Conservation (phyloP, 306 rosid genomes). For the Senna tora region DNA sequence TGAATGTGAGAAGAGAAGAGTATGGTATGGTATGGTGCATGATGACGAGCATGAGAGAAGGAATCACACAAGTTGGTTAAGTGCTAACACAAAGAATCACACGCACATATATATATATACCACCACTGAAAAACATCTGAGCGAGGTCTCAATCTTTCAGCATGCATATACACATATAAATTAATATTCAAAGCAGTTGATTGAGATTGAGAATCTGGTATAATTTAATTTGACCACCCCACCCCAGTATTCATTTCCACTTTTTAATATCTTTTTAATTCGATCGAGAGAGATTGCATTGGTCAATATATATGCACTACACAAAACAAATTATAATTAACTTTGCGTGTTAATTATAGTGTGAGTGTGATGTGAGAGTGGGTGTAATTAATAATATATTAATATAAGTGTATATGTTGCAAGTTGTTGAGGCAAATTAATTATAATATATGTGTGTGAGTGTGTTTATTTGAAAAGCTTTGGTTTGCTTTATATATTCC, state of each 20-base stretch:
- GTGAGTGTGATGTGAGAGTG: too few relatives aligned
- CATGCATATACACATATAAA: too few relatives aligned
- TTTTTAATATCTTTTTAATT: conserved; percentile 38
- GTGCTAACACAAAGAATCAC: conserved; percentile 54
- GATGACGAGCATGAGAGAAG: conserved; percentile 25
- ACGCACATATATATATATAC: too few relatives aligned
- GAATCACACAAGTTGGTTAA: conserved; percentile 66
- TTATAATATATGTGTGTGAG: too few relatives aligned
- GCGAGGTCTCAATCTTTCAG: conserved; percentile 46
- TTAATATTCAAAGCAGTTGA: conserved; percentile 62
- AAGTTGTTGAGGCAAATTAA: conserved; percentile 52
- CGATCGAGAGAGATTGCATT: conserved; percentile 16
- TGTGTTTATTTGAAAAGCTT: neutral
- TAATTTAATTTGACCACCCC: conserved; percentile 70
- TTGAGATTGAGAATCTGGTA: conserved; percentile 55
- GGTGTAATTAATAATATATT: too few relatives aligned
- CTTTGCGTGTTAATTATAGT: too few relatives aligned
- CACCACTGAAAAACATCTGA: conserved; percentile 56
- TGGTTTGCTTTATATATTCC: conserved; percentile 35
- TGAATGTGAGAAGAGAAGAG: neutral
- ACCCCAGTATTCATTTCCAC: conserved; percentile 35
- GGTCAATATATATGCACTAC: conserved; percentile 44
- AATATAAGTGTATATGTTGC: too few relatives aligned
- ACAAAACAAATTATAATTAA: conserved; percentile 31
- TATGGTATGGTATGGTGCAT: conserved; percentile 17